A percentile compares a stretch with the other conserved stretches of the same genome.
phyloP scores from a whole-genome alignment of 1,284 basidiomycete species.

The Cystobasidium sp. region DNA sequence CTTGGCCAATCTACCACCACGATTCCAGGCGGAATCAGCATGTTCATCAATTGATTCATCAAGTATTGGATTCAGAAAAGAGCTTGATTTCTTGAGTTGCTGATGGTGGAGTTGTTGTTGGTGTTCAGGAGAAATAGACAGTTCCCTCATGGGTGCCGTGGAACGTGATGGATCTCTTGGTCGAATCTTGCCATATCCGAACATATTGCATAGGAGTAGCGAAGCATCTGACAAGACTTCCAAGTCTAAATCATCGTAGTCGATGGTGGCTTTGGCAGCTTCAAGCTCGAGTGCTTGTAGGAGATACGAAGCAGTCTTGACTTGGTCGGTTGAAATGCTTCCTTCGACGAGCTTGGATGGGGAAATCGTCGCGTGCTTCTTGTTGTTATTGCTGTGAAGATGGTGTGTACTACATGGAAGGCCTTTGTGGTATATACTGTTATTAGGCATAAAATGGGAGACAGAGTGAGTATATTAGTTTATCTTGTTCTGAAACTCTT shows the following conservation, averaged over 20 bases:
- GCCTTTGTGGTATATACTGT: conserved; percentile 36
- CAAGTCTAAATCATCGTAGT: conserved; percentile 35
- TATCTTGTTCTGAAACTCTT: neutral
- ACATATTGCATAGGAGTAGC: conserved; percentile 27
- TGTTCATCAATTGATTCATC: neutral
- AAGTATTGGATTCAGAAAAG: neutral
- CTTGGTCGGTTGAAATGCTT: conserved; percentile 1
- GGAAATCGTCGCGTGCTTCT: conserved; percentile 1
- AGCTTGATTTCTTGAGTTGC: neutral
- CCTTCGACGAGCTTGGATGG: conserved; percentile 25
- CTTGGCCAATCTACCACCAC: neutral
- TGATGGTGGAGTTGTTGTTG: too few relatives aligned
- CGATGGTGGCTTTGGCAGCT: conserved; percentile 36
- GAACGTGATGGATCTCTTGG: conserved; percentile 1
- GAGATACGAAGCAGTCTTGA: conserved; percentile 28
- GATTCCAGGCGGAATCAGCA: conserved; percentile 2
- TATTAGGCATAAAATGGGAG: too few relatives aligned
- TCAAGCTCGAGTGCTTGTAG: conserved; percentile 16
- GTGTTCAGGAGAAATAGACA: neutral
- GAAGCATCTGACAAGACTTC: conserved; percentile 47
- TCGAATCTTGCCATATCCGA: conserved; percentile 4
- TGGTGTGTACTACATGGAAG: conserved; percentile 26
- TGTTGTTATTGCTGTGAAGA: neutral
- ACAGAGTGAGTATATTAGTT: too few relatives aligned
- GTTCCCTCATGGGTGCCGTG: neutral